Percentiles rank a stretch among this genome's conserved stretches.
Conservation (phyloP, 352 stramenopile genomes). For the Pythium insidiosum region DNA sequence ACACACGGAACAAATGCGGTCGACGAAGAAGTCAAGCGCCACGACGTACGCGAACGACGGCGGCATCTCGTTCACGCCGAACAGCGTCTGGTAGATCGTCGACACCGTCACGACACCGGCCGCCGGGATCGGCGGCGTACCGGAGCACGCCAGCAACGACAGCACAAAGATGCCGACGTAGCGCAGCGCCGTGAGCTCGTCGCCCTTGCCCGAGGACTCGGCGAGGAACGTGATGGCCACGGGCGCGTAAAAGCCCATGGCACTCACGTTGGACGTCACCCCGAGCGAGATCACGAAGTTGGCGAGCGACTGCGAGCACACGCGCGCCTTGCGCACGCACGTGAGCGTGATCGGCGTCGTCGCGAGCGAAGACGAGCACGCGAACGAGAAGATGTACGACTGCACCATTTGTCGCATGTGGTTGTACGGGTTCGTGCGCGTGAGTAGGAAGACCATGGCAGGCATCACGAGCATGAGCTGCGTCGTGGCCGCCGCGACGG, state of each 20-base stretch:
- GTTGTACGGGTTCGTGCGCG: slow-evolving; percentile 63
- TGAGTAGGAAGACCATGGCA: slow-evolving; percentile 51
- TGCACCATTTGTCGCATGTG: slow-evolving; percentile 63
- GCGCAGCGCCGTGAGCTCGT: slow-evolving; percentile 38
- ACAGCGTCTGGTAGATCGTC: slow-evolving; percentile 63
- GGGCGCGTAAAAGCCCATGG: slow-evolving; percentile 47
- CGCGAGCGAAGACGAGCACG: slow-evolving; percentile 53
- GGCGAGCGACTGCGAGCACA: slow-evolving; percentile 63
- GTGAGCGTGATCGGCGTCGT: slow-evolving; percentile 59
- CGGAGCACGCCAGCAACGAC: slow-evolving; percentile 40
- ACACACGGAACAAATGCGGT: slow-evolving; percentile 56
- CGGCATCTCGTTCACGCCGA: slow-evolving; percentile 38
- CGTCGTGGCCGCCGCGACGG: slow-evolving; percentile 20
- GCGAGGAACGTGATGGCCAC: slow-evolving; percentile 59
- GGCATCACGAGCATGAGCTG: slow-evolving; percentile 60
- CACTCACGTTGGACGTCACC: slow-evolving; percentile 58
- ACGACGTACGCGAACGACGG: slow-evolving; percentile 53
- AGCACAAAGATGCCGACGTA: slow-evolving; percentile 60
- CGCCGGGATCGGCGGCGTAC: slow-evolving; percentile 47
- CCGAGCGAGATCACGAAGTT: slow-evolving; percentile 75
- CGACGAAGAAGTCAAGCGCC: slow-evolving; percentile 62
- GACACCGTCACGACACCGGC: slow-evolving; percentile 41
- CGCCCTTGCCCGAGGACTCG: slow-evolving; percentile 45
- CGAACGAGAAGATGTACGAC: slow-evolving; percentile 67
- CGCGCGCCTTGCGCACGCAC: slow-evolving; percentile 50